Evolutionary conservation across 345 rosid species (phyloP), one percentile per base, ranked within the genome.

Genomic region (Nasturtium officinale): DNA sequence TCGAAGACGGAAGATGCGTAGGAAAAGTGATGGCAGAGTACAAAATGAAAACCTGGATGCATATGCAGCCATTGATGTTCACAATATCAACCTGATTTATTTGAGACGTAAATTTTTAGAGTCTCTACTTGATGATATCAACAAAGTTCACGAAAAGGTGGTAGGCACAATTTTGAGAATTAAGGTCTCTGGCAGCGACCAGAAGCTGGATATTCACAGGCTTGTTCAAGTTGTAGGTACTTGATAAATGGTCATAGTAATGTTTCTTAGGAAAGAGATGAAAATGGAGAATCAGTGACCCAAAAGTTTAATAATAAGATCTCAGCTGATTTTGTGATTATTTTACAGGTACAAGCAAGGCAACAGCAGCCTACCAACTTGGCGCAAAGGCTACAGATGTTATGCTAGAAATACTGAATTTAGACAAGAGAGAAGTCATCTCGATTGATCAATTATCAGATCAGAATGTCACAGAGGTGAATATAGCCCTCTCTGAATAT

Each of bases 171-270:
- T 95, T 78, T 92, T 95, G 65, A 88, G 99, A 38, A 84, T 91
- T 73, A 85, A 75, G 83, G 81, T 90, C 70, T 71, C 86, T 71
- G 85, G 87, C 12, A 80, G 67, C 25, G 96, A 90, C 68, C 87
- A 80, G 82, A 88, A 83, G 78, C 90, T 83, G 77, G 96, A 88
- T 65, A 75, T 77, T 76, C 70, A 88, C 79, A 83, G 96, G 83
- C 99, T 95, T 74, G 97, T 90, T 57, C 92, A 79, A 87, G 93
- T 95, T 46, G 66, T 86, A 75, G 99, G 99, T 95, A 91, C 58
- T 69, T 67, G 66, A 70, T 73, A 55, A 40, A 21, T 77, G 54
- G 63, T 59, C 61, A 9, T 71, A 17, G 65, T 57, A 54, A 40
- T 79, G 73, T 16, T 38, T 78, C 68, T 35, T 35, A 33, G 35